Base-by-base conservation (phyloP, 352 stramenopile genomes). In the Phytophthora fragariaefolia region DNA sequence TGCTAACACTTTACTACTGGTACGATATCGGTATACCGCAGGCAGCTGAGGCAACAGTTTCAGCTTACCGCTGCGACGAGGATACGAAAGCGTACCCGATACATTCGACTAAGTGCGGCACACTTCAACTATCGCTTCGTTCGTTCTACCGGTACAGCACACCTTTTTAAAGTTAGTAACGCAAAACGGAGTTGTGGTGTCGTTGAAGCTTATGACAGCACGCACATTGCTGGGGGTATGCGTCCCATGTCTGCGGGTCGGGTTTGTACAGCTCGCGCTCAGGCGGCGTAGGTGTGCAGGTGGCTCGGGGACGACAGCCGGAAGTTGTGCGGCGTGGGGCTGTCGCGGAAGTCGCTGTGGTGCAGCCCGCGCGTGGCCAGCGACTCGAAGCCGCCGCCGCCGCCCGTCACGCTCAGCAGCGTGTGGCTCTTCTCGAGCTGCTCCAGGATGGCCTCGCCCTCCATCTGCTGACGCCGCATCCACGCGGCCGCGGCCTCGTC, bases 321-420 rank as follows among this genome's bases (percentile, higher is more conserved):
- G 38, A 65, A 76, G 63, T 75, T 76, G 32, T 76, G 67, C 20
- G 43, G 62, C n/a, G 72, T 79, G 23, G 67, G 64, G 36, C 72
- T 79, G 26, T 77, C 72, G 6, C 72, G 68, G 23, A 74, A 79
- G 59, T 79, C 68, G 48, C 66, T 71, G 55, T 79, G 63, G 58
- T 79, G 63, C 42, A 76, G 42, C 1, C 59, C 63, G 24, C 58
- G 30, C 3, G 58, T 70, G 0, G 40, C 18, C 24, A 76, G 42
- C 3, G 58, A 13, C 23, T 73, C 64, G 45, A 76, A 76, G 0
- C 26, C 36, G 23, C 63, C 55, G 20, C 46, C 60, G 9, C 47
- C 45, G 17, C 45, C 26, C 28, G 59, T 67, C 22, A 70, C 24
- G 54, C 58, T 73, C 48, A 71, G 28, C 24, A 73, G 18, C 49